These are phyloP conservation scores for Kitagawia praeruptora DNA, from an alignment of 129 eudicot species.

Conservation along the genomic window DNA sequence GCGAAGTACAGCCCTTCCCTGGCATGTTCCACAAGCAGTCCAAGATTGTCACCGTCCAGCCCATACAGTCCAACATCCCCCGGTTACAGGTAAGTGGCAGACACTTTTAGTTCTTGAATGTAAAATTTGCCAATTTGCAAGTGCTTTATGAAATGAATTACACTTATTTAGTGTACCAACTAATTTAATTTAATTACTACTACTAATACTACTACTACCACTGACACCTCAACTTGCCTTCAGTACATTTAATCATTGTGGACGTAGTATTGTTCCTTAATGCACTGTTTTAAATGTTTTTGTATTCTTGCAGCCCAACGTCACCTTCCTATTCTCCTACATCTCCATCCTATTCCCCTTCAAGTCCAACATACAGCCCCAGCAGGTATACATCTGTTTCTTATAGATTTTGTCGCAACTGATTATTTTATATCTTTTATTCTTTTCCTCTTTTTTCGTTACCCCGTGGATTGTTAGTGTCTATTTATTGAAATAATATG, in stretches of 20 bases:
- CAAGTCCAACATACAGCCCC: conserved; percentile 96
- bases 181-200: background rate
- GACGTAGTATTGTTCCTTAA: background rate
- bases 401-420: background rate
- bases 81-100: conserved; percentile 57
- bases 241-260: background rate
- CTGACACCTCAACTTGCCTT: background rate
- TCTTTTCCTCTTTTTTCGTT: background rate
- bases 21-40: conserved; percentile 92
- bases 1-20: conserved; percentile 89
- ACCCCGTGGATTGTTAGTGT: background rate
- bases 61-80: conserved; percentile 96
- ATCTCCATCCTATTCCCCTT: conserved; percentile 95
- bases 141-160: background rate
- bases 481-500: background rate
- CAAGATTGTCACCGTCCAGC: conserved; percentile 76
- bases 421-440: background rate
- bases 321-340: conserved; percentile 93
- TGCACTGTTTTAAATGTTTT: background rate
- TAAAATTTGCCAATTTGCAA: background rate
- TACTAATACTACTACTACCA: background rate
- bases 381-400: conserved; percentile 57
- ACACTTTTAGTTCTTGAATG: background rate
- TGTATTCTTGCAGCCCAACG: conserved; percentile 71
- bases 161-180: background rate